Evolutionary conservation across 331 rosid species (phyloP).

Genomic region (Dryas integrifolia): DNA sequence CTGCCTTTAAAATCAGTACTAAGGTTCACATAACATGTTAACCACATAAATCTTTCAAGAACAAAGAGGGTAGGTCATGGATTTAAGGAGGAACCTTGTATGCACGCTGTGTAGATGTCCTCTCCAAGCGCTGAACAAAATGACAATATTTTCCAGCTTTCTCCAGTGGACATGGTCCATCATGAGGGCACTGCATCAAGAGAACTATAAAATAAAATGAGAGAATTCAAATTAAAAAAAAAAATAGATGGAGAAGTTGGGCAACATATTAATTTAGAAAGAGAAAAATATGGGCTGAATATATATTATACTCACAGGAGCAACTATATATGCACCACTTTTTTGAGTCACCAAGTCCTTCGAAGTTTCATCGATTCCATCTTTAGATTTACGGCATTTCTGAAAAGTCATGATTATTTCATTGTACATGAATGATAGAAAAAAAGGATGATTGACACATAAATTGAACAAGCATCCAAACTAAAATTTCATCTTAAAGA

Average conservation of each 20-base stretch:
- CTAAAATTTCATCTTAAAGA: slow-evolving; percentile 7
- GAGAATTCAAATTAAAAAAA: neutral
- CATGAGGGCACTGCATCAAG: slow-evolving; percentile 78
- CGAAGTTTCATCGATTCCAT: slow-evolving; percentile 37
- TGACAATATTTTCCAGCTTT: slow-evolving; percentile 74
- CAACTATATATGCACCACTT: slow-evolving; percentile 72
- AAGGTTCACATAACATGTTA: neutral
- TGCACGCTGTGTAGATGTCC: slow-evolving; percentile 80
- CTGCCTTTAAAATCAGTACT: no score
- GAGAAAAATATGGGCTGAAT: neutral
- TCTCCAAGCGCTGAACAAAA: slow-evolving; percentile 91
- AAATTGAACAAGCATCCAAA: neutral
- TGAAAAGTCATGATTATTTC: slow-evolving; percentile 27
- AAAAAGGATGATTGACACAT: slow-evolving; percentile 5
- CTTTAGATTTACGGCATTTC: slow-evolving; percentile 63
- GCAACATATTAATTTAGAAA: slow-evolving; percentile 2
- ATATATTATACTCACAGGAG: slow-evolving; percentile 66
- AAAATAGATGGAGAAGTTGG: neutral
- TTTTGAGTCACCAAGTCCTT: slow-evolving; percentile 61
- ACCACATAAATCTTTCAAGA: slow-evolving; percentile 11
- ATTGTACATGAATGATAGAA: slow-evolving; percentile 10
- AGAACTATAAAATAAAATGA: slow-evolving; percentile 20
- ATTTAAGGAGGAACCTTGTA: slow-evolving; percentile 62
- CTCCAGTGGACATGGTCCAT: slow-evolving; percentile 81
- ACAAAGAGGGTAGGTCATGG: slow-evolving; percentile 22